Evolutionary conservation across 1,284 basidiomycete species (phyloP).

Genomic region (Fomitopsis pinicola): DNA sequence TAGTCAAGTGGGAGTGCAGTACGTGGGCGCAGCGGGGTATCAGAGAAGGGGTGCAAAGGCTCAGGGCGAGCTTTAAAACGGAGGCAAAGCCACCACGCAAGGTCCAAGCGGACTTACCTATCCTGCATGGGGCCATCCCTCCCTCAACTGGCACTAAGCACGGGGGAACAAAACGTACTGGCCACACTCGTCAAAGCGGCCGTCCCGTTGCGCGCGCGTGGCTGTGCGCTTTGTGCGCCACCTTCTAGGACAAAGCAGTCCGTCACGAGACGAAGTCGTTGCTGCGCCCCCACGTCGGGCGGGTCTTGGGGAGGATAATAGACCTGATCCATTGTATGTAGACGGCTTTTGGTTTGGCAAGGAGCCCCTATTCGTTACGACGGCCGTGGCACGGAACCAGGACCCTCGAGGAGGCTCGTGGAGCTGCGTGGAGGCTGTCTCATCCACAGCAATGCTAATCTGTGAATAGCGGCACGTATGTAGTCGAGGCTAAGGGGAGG

Average conservation of each 20-base stretch:
- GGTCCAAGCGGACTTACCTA: too few relatives aligned
- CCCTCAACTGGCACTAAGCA: not conserved
- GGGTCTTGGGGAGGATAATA: not conserved
- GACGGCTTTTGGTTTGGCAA: not conserved
- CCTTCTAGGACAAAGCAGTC: not conserved
- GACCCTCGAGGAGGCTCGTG: not conserved
- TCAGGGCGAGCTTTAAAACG: not conserved
- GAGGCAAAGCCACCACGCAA: too few relatives aligned
- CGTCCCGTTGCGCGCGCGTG: not conserved
- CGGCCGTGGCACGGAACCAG: not conserved
- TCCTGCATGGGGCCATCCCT: too few relatives aligned
- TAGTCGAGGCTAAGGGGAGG: too few relatives aligned
- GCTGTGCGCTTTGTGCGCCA: not conserved
- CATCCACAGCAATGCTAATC: too few relatives aligned
- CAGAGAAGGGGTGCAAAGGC: too few relatives aligned
- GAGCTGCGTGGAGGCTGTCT: too few relatives aligned
- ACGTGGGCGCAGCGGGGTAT: too few relatives aligned
- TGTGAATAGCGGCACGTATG: too few relatives aligned
- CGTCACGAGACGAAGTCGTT: not conserved
- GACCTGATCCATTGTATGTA: not conserved
- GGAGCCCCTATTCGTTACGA: not conserved
- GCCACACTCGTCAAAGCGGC: not conserved
- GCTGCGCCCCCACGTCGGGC: not conserved
- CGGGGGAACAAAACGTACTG: not conserved
- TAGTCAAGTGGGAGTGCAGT: too few relatives aligned